Evolutionary conservation across 2,329 filamentous ascomycete species (phyloP).

Genomic region (Aurifilum marmelostoma): DNA sequence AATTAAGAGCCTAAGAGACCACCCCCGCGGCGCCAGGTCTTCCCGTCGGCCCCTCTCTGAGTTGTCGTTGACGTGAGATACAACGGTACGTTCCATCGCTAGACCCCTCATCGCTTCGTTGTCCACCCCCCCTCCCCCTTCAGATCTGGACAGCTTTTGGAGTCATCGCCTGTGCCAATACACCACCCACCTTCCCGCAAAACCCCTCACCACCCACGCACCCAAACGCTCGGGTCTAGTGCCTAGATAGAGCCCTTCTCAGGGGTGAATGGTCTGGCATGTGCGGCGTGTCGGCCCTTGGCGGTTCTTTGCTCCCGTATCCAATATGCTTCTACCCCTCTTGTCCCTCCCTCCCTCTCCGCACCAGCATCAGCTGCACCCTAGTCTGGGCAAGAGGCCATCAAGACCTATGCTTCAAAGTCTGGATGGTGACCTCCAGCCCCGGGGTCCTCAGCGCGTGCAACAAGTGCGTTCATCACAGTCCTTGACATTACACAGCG

Average conservation of each 20-base stretch:
- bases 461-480: slow-evolving; percentile 11
- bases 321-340: neutral
- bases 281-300: slow-evolving; percentile 25
- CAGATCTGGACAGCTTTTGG: slow-evolving; percentile 13
- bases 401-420: neutral
- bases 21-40: neutral
- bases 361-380: slow-evolving; percentile 12
- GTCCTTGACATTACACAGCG: slow-evolving; percentile 12
- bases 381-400: neutral
- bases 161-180: slow-evolving; percentile 13
- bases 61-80: slow-evolving; percentile 7
- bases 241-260: slow-evolving; percentile 17
- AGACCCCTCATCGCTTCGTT: slow-evolving; percentile 6
- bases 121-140: too few relatives aligned
- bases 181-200: slow-evolving; percentile 24
- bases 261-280: slow-evolving; percentile 18
- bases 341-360: slow-evolving; percentile 11
- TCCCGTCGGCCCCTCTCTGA: neutral
- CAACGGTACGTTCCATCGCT: slow-evolving; percentile 28
- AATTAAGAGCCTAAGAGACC: neutral
- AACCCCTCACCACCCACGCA: slow-evolving; percentile 27
- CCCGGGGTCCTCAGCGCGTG: slow-evolving; percentile 19
- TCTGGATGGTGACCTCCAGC: slow-evolving; percentile 5
- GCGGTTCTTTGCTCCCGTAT: neutral
- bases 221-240: slow-evolving; percentile 28